Conservation (phyloP, 441 rosid species). For the Breynia disticha region DNA sequence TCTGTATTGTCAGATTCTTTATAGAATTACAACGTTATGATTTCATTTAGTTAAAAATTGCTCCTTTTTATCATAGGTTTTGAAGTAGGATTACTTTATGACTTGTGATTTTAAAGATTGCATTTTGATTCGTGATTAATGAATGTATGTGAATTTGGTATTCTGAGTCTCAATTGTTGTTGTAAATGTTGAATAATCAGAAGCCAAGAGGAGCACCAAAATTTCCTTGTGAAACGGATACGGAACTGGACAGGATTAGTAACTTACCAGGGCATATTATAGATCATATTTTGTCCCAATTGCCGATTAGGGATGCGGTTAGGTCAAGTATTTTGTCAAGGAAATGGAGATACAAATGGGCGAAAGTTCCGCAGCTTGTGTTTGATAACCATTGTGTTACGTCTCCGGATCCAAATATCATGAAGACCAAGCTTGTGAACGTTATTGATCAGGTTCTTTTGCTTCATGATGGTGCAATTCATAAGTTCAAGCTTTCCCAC, state of each 20-base stretch:
- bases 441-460: conserved; percentile 57
- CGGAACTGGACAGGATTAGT: conserved; percentile 43
- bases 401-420: conserved; percentile 41
- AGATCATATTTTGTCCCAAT: conserved; percentile 45
- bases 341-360: conserved; percentile 65
- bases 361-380: conserved; percentile 46
- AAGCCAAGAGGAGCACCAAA: conserved; percentile 49
- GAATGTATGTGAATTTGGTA: conserved; percentile 6
- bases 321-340: conserved; percentile 51
- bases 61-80: neutral
- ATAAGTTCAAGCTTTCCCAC: conserved; percentile 66
- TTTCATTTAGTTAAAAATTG: too few species aligned
- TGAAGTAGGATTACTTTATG: neutral
- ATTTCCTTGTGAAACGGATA: conserved; percentile 31
- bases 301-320: conserved; percentile 57
- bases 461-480: conserved; percentile 48
- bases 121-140: neutral
- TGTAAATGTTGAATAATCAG: conserved; percentile 25
- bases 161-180: conserved; percentile 5
- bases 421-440: conserved; percentile 45
- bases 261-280: conserved; percentile 48
- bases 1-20: too few species aligned
- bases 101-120: neutral
- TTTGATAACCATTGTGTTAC: conserved; percentile 45
- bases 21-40: too few species aligned